These are phyloP conservation scores for Hyphopichia buzzinii DNA, from an alignment of 1,139 yeast genomes.

Conservation along the genomic window DNA sequence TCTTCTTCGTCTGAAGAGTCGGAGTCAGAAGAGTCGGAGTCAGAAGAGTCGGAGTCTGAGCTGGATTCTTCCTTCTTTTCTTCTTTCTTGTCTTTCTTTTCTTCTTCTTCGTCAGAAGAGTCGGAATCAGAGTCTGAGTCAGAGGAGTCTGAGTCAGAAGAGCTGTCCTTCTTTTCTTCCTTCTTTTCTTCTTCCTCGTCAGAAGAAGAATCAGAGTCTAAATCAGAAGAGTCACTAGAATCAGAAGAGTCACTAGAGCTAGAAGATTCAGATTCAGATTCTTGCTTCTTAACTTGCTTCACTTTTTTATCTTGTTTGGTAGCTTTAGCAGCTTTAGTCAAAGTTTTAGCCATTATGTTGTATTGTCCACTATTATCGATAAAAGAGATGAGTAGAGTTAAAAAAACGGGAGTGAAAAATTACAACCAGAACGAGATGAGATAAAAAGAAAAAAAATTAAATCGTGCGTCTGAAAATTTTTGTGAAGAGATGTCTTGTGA, in stretches of 20 bases:
- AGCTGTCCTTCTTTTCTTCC: conserved; percentile 16
- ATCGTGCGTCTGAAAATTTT: background rate
- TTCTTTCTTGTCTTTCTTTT: conserved; percentile 19
- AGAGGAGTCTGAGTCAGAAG: conserved; percentile 12
- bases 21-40: conserved; percentile 9
- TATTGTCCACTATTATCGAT: background rate
- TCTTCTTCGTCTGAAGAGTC: conserved; percentile 5
- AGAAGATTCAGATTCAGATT: conserved; percentile 15
- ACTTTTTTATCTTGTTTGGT: conserved; percentile 17
- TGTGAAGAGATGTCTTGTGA: background rate
- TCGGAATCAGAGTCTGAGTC: conserved; percentile 23
- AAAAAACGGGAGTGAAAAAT: background rate
- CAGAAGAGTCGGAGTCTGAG: conserved; percentile 8
- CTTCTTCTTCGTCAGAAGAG: conserved; percentile 11
- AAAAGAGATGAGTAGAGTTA: background rate
- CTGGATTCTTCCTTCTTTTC: conserved; percentile 15
- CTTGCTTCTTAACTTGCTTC: conserved; percentile 19
- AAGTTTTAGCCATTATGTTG: conserved; percentile 29
- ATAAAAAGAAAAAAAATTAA: conserved; percentile 2
- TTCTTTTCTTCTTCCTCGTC: conserved; percentile 20
- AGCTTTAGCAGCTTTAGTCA: conserved; percentile 23
- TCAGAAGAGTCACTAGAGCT: conserved; percentile 27
- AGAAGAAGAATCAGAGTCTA: conserved; percentile 8
- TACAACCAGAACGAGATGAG: conserved; percentile 2
- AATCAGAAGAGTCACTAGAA: conserved; percentile 11